Percentiles rank a stretch among this genome's conserved stretches.
phyloP scores from a whole-genome alignment of 495 filamentous ascomycete genomes.

The Trichoderma asperelloides region DNA sequence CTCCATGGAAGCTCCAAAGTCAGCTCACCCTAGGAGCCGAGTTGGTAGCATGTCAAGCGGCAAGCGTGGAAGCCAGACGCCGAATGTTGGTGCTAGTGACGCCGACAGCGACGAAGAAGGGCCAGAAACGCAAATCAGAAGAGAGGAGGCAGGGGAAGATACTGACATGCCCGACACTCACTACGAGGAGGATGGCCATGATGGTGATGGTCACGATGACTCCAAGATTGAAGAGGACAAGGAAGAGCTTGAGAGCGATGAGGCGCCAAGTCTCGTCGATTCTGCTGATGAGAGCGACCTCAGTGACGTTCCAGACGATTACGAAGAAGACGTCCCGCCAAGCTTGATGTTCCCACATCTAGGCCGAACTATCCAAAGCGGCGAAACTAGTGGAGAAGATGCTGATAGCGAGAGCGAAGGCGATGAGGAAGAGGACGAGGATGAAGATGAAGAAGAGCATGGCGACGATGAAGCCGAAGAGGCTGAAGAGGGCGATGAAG shows the following conservation, averaged over 20 bases:
- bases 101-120: conserved; percentile 14
- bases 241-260: conserved; percentile 23
- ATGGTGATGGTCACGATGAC: conserved; percentile 11
- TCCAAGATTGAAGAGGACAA: conserved; percentile 15
- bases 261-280: conserved; percentile 48
- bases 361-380: conserved; percentile 24
- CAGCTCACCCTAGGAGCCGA: conserved; percentile 22
- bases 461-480: conserved; percentile 20
- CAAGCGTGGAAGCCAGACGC: conserved; percentile 20
- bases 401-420: conserved; percentile 22
- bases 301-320: conserved; percentile 54
- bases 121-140: conserved; percentile 14
- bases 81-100: conserved; percentile 18
- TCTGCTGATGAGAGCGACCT: conserved; percentile 77
- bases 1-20: conserved; percentile 31
- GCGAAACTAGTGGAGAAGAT: conserved; percentile 13
- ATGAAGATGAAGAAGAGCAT: conserved; percentile 16
- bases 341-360: conserved; percentile 38
- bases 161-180: conserved; percentile 13
- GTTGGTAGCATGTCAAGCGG: conserved; percentile 33
- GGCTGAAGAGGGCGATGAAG: conserved; percentile 20
- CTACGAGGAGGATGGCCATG: conserved; percentile 22
- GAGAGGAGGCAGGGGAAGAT: conserved; percentile 13
- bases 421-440: conserved; percentile 18
- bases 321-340: conserved; percentile 37